Percentiles rank a stretch among this genome's conserved stretches.
These are phyloP conservation scores for Jimgerdemannia flammicorona DNA, from an alignment of 192 early-diverging fungal species.

Conservation along the genomic window DNA sequence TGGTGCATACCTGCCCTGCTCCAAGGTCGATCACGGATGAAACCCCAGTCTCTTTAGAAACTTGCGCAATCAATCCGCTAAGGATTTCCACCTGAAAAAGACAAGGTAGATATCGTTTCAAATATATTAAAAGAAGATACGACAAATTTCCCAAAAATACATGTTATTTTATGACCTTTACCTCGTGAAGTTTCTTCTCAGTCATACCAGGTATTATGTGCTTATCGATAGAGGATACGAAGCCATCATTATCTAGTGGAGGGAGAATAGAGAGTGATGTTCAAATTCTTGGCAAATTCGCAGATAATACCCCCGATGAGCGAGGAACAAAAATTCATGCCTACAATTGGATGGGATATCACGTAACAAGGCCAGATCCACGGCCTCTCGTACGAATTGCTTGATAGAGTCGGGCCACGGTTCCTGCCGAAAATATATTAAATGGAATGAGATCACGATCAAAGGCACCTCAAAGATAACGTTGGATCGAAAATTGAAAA, in stretches of 20 bases:
- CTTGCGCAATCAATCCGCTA: slow-evolving; percentile 49
- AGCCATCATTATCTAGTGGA: background rate
- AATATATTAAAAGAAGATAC: no score
- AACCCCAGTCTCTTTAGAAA: slow-evolving; percentile 42
- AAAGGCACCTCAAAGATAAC: background rate
- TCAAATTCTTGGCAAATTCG: no score
- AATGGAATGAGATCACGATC: background rate
- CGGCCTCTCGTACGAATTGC: slow-evolving; percentile 25
- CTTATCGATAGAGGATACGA: slow-evolving; percentile 41
- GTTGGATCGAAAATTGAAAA: background rate
- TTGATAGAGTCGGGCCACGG: slow-evolving; percentile 41
- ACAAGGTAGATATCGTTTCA: no score
- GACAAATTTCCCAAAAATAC: no score
- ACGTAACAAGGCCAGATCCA: no score
- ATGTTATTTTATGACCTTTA: no score
- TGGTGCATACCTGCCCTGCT: slow-evolving; percentile 51
- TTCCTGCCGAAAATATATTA: background rate
- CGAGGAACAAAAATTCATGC: no score
- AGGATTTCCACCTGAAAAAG: slow-evolving; percentile 41
- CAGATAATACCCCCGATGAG: no score
- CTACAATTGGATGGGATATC: no score
- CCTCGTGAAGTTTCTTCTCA: slow-evolving; percentile 69
- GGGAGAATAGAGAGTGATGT: no score
- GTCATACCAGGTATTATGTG: slow-evolving; percentile 67
- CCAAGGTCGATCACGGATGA: slow-evolving; percentile 66